These are phyloP conservation scores for Nakazawaea ernobii DNA, from an alignment of 805 yeast species.

Conservation along the genomic window DNA sequence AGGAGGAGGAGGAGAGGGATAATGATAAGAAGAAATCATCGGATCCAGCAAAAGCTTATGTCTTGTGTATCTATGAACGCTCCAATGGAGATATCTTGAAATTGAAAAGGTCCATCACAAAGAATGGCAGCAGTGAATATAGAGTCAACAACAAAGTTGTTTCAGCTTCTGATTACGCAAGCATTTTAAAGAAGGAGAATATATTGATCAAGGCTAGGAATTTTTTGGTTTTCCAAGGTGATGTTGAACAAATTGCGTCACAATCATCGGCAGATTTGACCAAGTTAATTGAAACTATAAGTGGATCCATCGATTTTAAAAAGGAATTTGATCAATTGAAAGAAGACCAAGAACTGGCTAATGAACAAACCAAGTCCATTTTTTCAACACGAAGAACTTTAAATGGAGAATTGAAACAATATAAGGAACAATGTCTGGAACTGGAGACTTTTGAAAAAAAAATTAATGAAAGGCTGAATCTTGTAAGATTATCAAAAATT, in stretches of 20 bases:
- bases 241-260: conserved; percentile 88
- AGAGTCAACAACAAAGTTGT: conserved; percentile 56
- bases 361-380: conserved; percentile 55
- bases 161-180: conserved; percentile 59
- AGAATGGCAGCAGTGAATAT: conserved; percentile 62
- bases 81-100: conserved; percentile 51
- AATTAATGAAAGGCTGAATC: conserved; percentile 38
- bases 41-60: conserved; percentile 60
- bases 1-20: conserved; percentile 14
- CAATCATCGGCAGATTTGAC: conserved; percentile 77
- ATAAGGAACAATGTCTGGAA: conserved; percentile 69
- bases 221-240: conserved; percentile 94
- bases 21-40: conserved; percentile 16
- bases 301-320: conserved; percentile 70
- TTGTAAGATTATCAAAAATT: conserved; percentile 46
- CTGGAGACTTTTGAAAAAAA: conserved; percentile 60
- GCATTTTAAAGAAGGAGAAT: conserved; percentile 66
- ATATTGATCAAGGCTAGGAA: conserved; percentile 86
- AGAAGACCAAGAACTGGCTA: conserved; percentile 61
- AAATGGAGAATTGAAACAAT: conserved; percentile 70
- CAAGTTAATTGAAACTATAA: conserved; percentile 68
- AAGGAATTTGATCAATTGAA: conserved; percentile 61
- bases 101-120: conserved; percentile 56
- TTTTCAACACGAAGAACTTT: conserved; percentile 65
- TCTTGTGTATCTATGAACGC: conserved; percentile 69